These are phyloP conservation scores for Macroventuria anomochaeta DNA, from an alignment of 2,329 filamentous ascomycete species.

Conservation along the genomic window DNA sequence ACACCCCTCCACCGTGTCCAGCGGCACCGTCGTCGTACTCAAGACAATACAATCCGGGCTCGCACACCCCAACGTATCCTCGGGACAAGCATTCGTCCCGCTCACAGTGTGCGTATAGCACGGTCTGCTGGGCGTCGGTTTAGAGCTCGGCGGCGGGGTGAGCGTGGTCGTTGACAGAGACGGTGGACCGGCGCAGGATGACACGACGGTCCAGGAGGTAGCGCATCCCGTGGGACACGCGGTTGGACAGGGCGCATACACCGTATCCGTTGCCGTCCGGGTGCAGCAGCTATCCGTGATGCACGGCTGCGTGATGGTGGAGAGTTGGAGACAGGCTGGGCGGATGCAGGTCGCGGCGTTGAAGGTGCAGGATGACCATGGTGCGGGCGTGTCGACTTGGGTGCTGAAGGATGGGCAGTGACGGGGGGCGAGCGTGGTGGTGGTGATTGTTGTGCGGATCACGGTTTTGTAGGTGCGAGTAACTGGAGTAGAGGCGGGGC, in stretches of 20 bases:
- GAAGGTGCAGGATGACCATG: slow-evolving; percentile 24
- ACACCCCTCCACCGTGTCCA: slow-evolving; percentile 18
- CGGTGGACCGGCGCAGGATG: slow-evolving; percentile 2
- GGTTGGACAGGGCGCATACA: slow-evolving; percentile 21
- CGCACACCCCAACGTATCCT: slow-evolving; percentile 18
- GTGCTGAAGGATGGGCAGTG: slow-evolving; percentile 25
- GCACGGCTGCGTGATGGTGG: slow-evolving; percentile 25
- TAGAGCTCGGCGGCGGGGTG: too few species aligned
- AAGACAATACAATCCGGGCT: slow-evolving; percentile 21
- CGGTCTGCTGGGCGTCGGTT: background rate
- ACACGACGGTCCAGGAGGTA: slow-evolving; percentile 20
- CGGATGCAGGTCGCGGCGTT: slow-evolving; percentile 18
- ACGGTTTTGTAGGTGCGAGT: slow-evolving; percentile 15
- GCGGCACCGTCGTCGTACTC: slow-evolving; percentile 21
- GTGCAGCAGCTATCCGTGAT: slow-evolving; percentile 25
- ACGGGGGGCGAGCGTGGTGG: slow-evolving; percentile 10
- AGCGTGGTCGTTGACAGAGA: background rate
- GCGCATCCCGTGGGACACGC: slow-evolving; percentile 25
- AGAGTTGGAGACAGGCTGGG: slow-evolving; percentile 14
- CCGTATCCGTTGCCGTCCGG: slow-evolving; percentile 23
- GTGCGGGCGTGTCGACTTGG: slow-evolving; percentile 21
- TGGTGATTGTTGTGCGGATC: slow-evolving; percentile 12
- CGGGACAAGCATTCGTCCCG: slow-evolving; percentile 14
- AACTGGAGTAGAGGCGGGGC: slow-evolving; percentile 20
- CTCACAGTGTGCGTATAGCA: slow-evolving; percentile 21